phyloP scores from a whole-genome alignment of 495 filamentous ascomycete species.

The Talaromyces adpressus region DNA sequence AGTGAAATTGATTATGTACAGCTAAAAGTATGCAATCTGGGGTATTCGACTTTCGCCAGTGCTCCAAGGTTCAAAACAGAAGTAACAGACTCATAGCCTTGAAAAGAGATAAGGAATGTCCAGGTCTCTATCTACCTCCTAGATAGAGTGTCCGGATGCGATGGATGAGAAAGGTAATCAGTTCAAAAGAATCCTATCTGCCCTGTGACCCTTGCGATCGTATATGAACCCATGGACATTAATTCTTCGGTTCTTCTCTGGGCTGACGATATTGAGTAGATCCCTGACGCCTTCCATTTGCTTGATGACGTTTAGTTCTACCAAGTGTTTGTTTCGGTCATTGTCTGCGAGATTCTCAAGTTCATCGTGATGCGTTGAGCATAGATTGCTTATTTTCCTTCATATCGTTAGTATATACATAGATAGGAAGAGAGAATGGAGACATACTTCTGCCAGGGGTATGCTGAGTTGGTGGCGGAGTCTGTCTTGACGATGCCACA shows the following conservation, averaged over 20 bases:
- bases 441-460: constrained; percentile 17
- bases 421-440: background rate
- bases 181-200: background rate
- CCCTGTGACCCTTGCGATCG: constrained; percentile 4
- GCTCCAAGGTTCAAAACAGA: background rate
- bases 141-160: too few species aligned
- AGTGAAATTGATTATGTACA: background rate
- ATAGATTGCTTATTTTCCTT: constrained; percentile 15
- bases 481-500: constrained; percentile 29
- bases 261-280: constrained; percentile 13
- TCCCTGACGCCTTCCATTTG: constrained; percentile 14
- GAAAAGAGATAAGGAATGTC: too few species aligned
- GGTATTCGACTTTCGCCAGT: background rate
- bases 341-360: constrained; percentile 11
- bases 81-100: background rate
- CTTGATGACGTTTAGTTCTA: constrained; percentile 19
- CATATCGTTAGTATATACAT: background rate
- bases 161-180: background rate
- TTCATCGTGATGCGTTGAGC: constrained; percentile 10
- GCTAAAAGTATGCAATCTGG: background rate
- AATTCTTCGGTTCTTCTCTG: constrained; percentile 10
- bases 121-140: too few species aligned
- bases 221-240: constrained; percentile 20
- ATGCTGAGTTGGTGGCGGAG: constrained; percentile 14
- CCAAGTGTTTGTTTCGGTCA: constrained; percentile 15